Evolutionary conservation across 2,329 filamentous ascomycete species (phyloP).

Genomic region (Fusarium cicatricum): DNA sequence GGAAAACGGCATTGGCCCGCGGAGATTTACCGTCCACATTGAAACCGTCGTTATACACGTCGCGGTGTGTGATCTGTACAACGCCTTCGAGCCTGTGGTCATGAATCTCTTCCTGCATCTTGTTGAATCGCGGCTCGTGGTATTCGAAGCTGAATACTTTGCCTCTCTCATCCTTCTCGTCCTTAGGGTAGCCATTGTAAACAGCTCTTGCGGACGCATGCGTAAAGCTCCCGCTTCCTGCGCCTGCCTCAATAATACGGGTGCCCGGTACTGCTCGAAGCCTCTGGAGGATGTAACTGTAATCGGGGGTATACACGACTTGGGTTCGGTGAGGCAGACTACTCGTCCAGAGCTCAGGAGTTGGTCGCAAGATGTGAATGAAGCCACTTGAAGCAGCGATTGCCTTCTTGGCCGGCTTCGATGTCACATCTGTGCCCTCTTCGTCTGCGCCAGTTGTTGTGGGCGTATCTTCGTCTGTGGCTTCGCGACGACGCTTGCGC

Average conservation of each 20-base stretch:
- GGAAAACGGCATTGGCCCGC: conserved; percentile 75
- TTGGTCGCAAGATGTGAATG: conserved; percentile 79
- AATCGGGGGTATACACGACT: conserved; percentile 87
- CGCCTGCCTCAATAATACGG: conserved; percentile 80
- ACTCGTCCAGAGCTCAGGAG: conserved; percentile 83
- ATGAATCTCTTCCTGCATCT: conserved; percentile 74
- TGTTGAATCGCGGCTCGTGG: conserved; percentile 74
- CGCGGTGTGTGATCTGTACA: conserved; percentile 78
- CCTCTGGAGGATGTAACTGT: conserved; percentile 83
- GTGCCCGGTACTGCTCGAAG: conserved; percentile 77
- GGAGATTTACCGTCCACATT: conserved; percentile 67
- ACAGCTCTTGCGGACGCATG: conserved; percentile 80
- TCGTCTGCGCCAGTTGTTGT: conserved; percentile 47
- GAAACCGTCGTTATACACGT: conserved; percentile 82
- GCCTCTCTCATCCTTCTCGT: conserved; percentile 59
- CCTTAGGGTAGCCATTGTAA: conserved; percentile 72
- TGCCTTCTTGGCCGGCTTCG: conserved; percentile 55
- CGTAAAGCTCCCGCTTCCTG: conserved; percentile 84
- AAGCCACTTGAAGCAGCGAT: conserved; percentile 72
- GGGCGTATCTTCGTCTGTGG: conserved; percentile 54
- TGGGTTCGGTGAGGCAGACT: conserved; percentile 84
- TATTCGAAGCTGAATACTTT: conserved; percentile 87
- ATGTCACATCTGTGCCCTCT: conserved; percentile 44
- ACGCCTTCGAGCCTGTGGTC: conserved; percentile 71
- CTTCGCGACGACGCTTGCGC: conserved; percentile 67